phyloP scores from a whole-genome alignment of 192 early-diverging fungal genomes.

The Thamnidium elegans region DNA sequence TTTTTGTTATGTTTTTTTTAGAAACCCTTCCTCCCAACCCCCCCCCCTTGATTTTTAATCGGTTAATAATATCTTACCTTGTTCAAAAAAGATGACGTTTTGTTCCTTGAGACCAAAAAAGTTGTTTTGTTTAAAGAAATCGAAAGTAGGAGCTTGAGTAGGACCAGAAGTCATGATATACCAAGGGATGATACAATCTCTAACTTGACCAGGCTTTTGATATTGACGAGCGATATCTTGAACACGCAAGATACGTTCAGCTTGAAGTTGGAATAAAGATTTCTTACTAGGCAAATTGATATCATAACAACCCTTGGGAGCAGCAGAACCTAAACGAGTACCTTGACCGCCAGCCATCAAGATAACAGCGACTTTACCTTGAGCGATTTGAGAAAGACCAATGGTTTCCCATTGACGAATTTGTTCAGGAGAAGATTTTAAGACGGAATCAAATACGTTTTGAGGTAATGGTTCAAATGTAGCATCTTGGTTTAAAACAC shows the following conservation, averaged over 20 bases:
- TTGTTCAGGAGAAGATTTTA: conserved; percentile 52
- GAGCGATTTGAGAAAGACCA: conserved; percentile 77
- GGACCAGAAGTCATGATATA: conserved; percentile 98
- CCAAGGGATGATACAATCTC: conserved; percentile 85
- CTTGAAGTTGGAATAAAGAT: conserved; percentile 92
- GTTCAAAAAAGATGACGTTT: conserved; percentile 95
- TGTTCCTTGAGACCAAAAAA: conserved; percentile 86
- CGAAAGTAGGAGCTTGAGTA: conserved; percentile 74
- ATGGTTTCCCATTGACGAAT: conserved; percentile 64
- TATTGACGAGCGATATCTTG: conserved; percentile 60
- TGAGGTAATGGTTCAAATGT: conserved; percentile 74
- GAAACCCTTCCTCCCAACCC: neutral
- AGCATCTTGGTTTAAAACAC: conserved; percentile 31
- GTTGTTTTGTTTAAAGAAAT: conserved; percentile 73
- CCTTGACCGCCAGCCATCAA: conserved; percentile 92
- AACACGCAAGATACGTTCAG: conserved; percentile 84
- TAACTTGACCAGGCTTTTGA: conserved; percentile 27
- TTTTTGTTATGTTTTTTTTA: neutral
- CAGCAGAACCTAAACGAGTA: conserved; percentile 75
- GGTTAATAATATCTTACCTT: conserved; percentile 56
- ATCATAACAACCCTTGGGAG: conserved; percentile 94
- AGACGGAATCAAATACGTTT: conserved; percentile 61
- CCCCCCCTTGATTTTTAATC: too few relatives aligned
- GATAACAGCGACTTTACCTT: conserved; percentile 91
- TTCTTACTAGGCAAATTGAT: conserved; percentile 87